Evolutionary conservation across 306 rosid species (phyloP), one percentile per base, ranked within the genome.

Genomic region (Rosa chinensis): DNA sequence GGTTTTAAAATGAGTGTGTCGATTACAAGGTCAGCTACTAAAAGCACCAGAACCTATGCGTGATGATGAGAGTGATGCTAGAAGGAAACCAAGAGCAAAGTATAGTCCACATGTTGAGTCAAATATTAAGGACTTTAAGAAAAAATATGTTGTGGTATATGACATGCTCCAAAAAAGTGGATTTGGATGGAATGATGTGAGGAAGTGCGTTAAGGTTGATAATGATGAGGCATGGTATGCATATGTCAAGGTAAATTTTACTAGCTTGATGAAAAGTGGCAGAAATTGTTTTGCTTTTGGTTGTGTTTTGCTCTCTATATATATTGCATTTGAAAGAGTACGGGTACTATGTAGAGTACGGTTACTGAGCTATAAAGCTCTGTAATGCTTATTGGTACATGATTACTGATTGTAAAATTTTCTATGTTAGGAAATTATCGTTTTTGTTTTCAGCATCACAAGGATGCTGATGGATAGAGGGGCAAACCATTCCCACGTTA

Each of bases 191-290:
- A 69, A 72, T 72, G 45, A 72, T 50, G 13, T 5, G 20, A 20
- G 28, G 8, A 72, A 72, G 18, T 73, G 66, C n/a, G 25, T 73
- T 5, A 48, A 73, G 17, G 77, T 73, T 48, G 23, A 49, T 14
- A 72, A 6, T 13, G 44, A 48, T 16, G 61, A 71, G 53, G 44
- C 55, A 8, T 73, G 17, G 35, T 4, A 52, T 25, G 7, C 48
- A 17, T 73, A 73, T 32, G 49, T 73, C 5, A 2, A 53, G 76
- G 47, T 71, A 47, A 47, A 5, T 42, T 42, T 42, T 42, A 42
- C 6, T 7, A 42, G 44, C 6, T 42, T 42, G 44, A 25, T 25
- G 25, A 25, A 25, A 25, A 25, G 25, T 25, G 25, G 25, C 25
- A 25, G 25, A 25, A 25, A 25, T 25, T 25, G 25, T 25, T 25